These are phyloP conservation scores for Cutaneotrichosporon sp. DNA, from an alignment of 1,284 basidiomycete species.

Conservation along the genomic window DNA sequence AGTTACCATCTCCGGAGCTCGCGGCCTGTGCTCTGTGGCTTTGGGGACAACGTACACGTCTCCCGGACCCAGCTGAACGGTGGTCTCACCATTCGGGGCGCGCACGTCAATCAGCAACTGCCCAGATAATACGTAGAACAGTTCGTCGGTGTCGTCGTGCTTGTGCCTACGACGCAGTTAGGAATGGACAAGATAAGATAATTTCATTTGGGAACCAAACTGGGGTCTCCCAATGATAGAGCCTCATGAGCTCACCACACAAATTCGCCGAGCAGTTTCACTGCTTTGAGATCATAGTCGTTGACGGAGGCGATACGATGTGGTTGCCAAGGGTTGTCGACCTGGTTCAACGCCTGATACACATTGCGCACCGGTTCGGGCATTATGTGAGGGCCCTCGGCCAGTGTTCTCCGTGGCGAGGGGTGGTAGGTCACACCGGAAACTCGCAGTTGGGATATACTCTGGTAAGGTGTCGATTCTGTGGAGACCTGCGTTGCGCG, in stretches of 20 bases:
- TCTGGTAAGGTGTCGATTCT: too few relatives aligned
- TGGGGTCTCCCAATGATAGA: too few relatives aligned
- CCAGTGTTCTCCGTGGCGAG: too few relatives aligned
- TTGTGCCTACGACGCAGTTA: background rate
- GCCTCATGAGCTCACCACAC: constrained; percentile 12
- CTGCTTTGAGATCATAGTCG: constrained; percentile 11
- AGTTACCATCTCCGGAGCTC: background rate
- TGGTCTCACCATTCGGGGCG: background rate
- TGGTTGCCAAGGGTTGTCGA: constrained; percentile 8
- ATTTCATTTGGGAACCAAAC: too few relatives aligned
- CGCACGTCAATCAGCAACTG: constrained; percentile 3
- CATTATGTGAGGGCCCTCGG: background rate
- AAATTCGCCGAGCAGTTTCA: constrained; percentile 8
- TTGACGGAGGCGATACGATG: constrained; percentile 8
- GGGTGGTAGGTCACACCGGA: too few relatives aligned
- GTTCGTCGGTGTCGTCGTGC: constrained; percentile 12
- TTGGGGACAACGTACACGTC: constrained; percentile 8
- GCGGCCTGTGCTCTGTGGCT: constrained; percentile 1
- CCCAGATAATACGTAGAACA: constrained; percentile 9
- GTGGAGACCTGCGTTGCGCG: too few relatives aligned
- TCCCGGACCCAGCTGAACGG: background rate
- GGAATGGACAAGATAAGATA: too few relatives aligned
- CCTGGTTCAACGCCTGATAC: background rate
- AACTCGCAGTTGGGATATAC: too few relatives aligned
- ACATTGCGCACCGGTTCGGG: constrained; percentile 1